phyloP scores from a whole-genome alignment of 202 grass and related monocot genomes.

The Alloteropsis angusta region DNA sequence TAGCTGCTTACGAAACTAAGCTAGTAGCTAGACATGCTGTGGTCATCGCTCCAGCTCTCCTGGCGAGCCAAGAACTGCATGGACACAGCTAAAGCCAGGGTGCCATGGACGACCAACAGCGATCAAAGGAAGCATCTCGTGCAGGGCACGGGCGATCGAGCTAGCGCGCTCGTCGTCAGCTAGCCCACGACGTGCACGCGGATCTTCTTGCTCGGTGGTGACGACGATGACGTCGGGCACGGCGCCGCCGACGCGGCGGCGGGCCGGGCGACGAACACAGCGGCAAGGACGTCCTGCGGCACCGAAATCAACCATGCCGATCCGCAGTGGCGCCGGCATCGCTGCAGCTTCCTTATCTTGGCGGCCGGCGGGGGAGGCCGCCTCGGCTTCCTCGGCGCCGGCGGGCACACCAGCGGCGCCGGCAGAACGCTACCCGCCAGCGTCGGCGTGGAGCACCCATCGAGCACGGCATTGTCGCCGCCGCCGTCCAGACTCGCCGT shows the following conservation, averaged over 20 bases:
- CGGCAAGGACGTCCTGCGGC: slow-evolving; percentile 35
- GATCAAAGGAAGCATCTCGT: not conserved
- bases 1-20: not conserved
- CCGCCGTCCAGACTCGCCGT: not conserved
- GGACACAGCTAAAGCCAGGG: not conserved
- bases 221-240: not conserved
- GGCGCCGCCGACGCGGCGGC: not conserved
- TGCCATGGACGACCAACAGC: not conserved
- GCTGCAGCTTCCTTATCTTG: slow-evolving; percentile 13
- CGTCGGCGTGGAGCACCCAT: slow-evolving; percentile 31
- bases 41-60: slow-evolving; percentile 22
- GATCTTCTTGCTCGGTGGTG: slow-evolving; percentile 34
- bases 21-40: not conserved
- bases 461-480: not conserved
- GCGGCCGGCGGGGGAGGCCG: not conserved
- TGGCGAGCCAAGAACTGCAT: not conserved
- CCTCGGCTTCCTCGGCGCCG: slow-evolving; percentile 47
- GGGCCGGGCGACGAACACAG: slow-evolving; percentile 25
- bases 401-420: slow-evolving; percentile 21
- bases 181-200: slow-evolving; percentile 26
- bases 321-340: not conserved
- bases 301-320: slow-evolving; percentile 17
- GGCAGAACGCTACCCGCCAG: not conserved
- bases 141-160: too few relatives aligned
- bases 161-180: not conserved